Evolutionary conservation across 1,284 basidiomycete genomes (phyloP).

Genomic region (Ganoderma boninense): DNA sequence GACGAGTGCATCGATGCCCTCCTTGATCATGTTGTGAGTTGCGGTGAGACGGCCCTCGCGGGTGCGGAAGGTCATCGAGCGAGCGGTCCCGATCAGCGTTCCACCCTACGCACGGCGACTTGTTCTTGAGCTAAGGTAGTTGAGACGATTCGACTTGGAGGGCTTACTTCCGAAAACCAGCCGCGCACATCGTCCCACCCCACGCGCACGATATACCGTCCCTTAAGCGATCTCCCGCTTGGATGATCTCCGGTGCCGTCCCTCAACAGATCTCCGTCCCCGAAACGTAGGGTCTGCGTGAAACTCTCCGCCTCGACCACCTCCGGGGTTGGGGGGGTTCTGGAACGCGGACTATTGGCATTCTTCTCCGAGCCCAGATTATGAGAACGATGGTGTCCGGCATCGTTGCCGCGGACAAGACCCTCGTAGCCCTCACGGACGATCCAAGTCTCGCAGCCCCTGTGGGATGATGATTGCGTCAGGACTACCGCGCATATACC

Average conservation of each 20-base stretch:
- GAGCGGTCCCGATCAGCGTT: slow-evolving; percentile 95
- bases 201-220: slow-evolving; percentile 94
- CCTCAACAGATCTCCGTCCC: slow-evolving; percentile 88
- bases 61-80: slow-evolving; percentile 89
- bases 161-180: slow-evolving; percentile 85
- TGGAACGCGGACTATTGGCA: slow-evolving; percentile 34
- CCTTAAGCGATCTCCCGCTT: slow-evolving; percentile 79
- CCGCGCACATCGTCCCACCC: slow-evolving; percentile 99
- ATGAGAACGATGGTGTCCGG: slow-evolving; percentile 36
- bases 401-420: slow-evolving; percentile 78
- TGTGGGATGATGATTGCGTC: slow-evolving; percentile 41
- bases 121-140: slow-evolving; percentile 15
- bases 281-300: slow-evolving; percentile 82
- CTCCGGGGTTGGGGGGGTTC: slow-evolving; percentile 41
- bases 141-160: not conserved
- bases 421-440: slow-evolving; percentile 99
- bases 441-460: slow-evolving; percentile 93
- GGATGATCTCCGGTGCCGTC: slow-evolving; percentile 90
- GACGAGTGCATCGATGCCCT: slow-evolving; percentile 96
- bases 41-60: slow-evolving; percentile 88
- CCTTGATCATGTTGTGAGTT: slow-evolving; percentile 91
- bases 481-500: slow-evolving; percentile 13
- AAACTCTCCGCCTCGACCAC: slow-evolving; percentile 47
- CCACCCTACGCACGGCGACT: slow-evolving; percentile 73
- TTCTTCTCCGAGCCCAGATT: slow-evolving; percentile 27